These are phyloP conservation scores for Hylodesmum podocarpum DNA, from an alignment of 306 rosid species.

Conservation along the genomic window DNA sequence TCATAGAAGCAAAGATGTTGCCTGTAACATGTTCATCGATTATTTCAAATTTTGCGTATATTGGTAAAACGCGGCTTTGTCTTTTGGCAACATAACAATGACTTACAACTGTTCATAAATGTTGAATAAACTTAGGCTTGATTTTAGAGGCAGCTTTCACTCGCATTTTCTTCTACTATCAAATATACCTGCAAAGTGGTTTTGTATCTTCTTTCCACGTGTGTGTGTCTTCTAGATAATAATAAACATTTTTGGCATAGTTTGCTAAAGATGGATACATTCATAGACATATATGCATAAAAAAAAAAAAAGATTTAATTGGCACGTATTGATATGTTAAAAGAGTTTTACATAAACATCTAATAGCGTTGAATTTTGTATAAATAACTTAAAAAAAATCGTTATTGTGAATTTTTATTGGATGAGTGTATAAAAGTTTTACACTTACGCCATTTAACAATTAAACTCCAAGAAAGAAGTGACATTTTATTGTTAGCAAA, in stretches of 20 bases:
- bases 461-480: too few relatives aligned
- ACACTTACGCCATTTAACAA: too few relatives aligned
- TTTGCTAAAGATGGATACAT: neutral
- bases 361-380: too few relatives aligned
- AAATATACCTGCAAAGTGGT: slow-evolving; percentile 19
- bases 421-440: too few relatives aligned
- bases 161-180: slow-evolving; percentile 10
- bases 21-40: neutral
- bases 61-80: slow-evolving; percentile 23
- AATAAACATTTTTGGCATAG: neutral
- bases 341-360: neutral
- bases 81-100: slow-evolving; percentile 29
- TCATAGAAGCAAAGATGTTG: slow-evolving; percentile 17
- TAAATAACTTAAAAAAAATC: too few relatives aligned
- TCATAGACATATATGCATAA: neutral
- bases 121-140: slow-evolving; percentile 6
- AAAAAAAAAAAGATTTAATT: neutral
- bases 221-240: slow-evolving; percentile 6
- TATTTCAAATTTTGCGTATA: neutral
- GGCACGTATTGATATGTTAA: neutral
- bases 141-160: slow-evolving; percentile 9
- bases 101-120: slow-evolving; percentile 29
- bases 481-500: neutral
- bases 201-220: slow-evolving; percentile 23
- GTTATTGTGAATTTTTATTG: too few relatives aligned